These are phyloP conservation scores for Aspergillus candidus DNA, from an alignment of 2,329 filamentous ascomycete genomes.

Conservation along the genomic window DNA sequence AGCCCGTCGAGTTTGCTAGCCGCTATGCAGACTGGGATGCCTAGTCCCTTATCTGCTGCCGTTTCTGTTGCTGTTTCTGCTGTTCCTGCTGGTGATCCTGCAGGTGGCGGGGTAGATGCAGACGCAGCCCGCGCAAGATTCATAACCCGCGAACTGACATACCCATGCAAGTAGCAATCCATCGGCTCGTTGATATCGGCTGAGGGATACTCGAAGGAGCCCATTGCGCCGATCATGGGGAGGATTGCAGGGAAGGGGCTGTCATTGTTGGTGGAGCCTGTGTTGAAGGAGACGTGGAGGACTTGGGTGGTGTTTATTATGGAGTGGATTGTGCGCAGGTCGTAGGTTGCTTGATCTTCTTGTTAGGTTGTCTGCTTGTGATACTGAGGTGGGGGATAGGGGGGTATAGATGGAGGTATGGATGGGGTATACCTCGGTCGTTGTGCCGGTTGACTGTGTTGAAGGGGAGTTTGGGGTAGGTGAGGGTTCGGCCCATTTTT, in stretches of 20 bases:
- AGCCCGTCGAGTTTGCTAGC: conserved; percentile 73
- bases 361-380: conserved; percentile 7
- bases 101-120: too few relatives aligned
- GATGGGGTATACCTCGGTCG: conserved; percentile 49
- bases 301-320: conserved; percentile 71
- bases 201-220: conserved; percentile 60
- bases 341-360: conserved; percentile 56
- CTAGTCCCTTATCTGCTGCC: conserved; percentile 32
- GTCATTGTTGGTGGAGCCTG: conserved; percentile 46
- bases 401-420: background rate
- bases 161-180: conserved; percentile 78
- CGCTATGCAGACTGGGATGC: conserved; percentile 65
- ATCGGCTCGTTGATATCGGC: conserved; percentile 58
- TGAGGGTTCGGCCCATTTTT: conserved; percentile 38
- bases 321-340: conserved; percentile 63
- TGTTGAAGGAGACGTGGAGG: conserved; percentile 72
- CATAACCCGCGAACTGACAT: conserved; percentile 72
- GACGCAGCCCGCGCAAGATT: conserved; percentile 48
- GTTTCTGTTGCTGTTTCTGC: too few relatives aligned
- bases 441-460: conserved; percentile 65
- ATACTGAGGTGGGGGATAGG: background rate
- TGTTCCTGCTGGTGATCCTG: too few relatives aligned
- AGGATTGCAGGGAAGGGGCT: conserved; percentile 70
- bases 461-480: conserved; percentile 57
- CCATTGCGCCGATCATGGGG: conserved; percentile 82